These are phyloP conservation scores for Picochlorum sp. DNA, from an alignment of 139 green algal species.

Conservation along the genomic window DNA sequence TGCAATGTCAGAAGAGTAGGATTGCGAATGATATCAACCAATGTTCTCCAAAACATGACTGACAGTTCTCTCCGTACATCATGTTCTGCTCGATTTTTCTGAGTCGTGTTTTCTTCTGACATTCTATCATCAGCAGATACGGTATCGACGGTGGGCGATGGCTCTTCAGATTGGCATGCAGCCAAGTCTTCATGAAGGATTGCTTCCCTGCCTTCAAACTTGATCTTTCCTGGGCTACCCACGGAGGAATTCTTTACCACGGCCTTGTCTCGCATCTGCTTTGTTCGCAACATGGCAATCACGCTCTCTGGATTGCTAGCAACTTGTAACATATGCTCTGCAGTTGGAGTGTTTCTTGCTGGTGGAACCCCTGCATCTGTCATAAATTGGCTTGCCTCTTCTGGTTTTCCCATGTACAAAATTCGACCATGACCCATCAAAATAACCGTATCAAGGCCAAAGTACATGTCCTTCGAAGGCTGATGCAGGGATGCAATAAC, in stretches of 20 bases:
- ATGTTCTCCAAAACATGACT: conserved; percentile 61
- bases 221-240: not conserved
- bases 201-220: too few species aligned
- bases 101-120: too few species aligned
- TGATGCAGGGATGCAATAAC: conserved; percentile 70
- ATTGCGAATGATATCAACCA: conserved; percentile 64
- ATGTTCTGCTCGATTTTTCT: not conserved
- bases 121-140: too few species aligned
- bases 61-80: conserved; percentile 37
- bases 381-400: conserved; percentile 24
- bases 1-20: conserved; percentile 59
- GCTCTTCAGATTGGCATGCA: too few species aligned
- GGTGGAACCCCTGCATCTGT: conserved; percentile 29
- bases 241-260: not conserved
- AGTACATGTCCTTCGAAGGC: conserved; percentile 57
- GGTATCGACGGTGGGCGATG: too few species aligned
- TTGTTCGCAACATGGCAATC: conserved; percentile 5
- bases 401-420: conserved; percentile 41
- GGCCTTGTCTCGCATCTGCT: not conserved
- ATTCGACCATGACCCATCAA: conserved; percentile 55
- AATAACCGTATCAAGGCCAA: conserved; percentile 49
- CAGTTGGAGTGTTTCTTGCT: conserved; percentile 21
- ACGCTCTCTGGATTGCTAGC: conserved; percentile 3
- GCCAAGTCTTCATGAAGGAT: too few species aligned
- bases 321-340: conserved; percentile 45